Percentiles rank a stretch among this genome's conserved stretches.
Evolutionary conservation across 441 rosid species (phyloP).

Genomic region (Aquilaria agallochum): DNA sequence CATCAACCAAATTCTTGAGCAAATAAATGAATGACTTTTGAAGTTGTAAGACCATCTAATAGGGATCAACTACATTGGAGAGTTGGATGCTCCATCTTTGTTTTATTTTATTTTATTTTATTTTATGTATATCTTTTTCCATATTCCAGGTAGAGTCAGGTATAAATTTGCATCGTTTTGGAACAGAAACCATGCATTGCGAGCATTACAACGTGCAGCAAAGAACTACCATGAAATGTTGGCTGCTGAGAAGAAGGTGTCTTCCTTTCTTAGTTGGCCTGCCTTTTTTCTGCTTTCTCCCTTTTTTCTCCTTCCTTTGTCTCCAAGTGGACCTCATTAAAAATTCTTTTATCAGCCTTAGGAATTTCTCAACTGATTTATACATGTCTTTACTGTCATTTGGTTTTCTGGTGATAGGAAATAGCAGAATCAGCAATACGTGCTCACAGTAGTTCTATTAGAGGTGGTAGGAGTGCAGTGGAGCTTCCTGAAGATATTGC

Average conservation of each 20-base stretch:
- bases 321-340: neutral
- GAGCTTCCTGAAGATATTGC: slow-evolving; percentile 43
- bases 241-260: slow-evolving; percentile 95
- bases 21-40: no score
- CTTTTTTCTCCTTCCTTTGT: neutral
- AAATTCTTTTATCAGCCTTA: neutral
- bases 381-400: neutral
- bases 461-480: slow-evolving; percentile 38
- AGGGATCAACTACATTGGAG: slow-evolving; percentile 22
- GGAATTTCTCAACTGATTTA: no score
- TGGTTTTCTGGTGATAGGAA: slow-evolving; percentile 45
- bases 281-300: neutral
- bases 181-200: slow-evolving; percentile 94
- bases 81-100: slow-evolving; percentile 45
- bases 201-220: slow-evolving; percentile 76
- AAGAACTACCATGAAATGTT: slow-evolving; percentile 68
- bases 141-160: slow-evolving; percentile 94
- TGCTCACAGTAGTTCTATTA: slow-evolving; percentile 92
- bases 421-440: slow-evolving; percentile 84
- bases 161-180: slow-evolving; percentile 99
- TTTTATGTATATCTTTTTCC: slow-evolving; percentile 19
- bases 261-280: slow-evolving; percentile 9
- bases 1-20: no score
- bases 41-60: no score
- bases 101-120: slow-evolving; percentile 18